These are phyloP conservation scores for Saksenaea vasiformis DNA, from an alignment of 371 early-diverging fungal species.

Conservation along the genomic window DNA sequence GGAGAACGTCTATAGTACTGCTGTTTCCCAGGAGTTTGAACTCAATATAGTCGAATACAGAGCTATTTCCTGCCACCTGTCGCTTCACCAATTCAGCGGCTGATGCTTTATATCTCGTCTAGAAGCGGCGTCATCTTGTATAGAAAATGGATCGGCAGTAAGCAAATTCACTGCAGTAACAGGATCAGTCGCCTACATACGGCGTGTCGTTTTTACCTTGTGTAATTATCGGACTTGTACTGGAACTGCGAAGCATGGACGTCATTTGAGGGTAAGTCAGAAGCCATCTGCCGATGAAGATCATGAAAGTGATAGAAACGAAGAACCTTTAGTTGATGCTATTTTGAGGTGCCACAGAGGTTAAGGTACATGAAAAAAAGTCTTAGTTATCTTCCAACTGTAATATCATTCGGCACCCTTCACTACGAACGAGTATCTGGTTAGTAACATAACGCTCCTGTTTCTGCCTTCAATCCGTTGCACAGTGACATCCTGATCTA, in stretches of 20 bases:
- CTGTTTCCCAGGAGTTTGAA: too few relatives aligned
- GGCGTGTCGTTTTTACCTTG: slow-evolving; percentile 4
- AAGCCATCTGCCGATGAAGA: slow-evolving; percentile 6
- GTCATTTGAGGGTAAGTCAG: slow-evolving; percentile 5
- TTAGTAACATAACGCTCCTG: slow-evolving; percentile 5
- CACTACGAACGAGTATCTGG: slow-evolving; percentile 11
- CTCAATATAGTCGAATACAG: too few relatives aligned
- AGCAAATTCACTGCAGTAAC: slow-evolving; percentile 2
- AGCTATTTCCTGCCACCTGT: too few relatives aligned
- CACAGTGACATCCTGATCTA: slow-evolving; percentile 10
- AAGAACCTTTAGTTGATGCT: not conserved
- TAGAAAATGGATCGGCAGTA: slow-evolving; percentile 13
- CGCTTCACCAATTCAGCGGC: too few relatives aligned
- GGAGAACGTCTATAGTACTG: too few relatives aligned
- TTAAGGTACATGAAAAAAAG: not conserved
- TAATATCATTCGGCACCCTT: slow-evolving; percentile 9
- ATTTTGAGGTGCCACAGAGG: not conserved
- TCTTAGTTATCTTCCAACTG: slow-evolving; percentile 12
- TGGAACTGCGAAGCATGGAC: slow-evolving; percentile 14
- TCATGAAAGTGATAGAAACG: not conserved
- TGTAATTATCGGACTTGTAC: slow-evolving; percentile 6
- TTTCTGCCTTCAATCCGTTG: slow-evolving; percentile 11
- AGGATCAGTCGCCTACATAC: not conserved
- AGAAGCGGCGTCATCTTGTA: slow-evolving; percentile 5
- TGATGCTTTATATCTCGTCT: too few relatives aligned